Evolutionary conservation across 2,329 filamentous ascomycete genomes (phyloP).

Genomic region (Eurotiales sp.): DNA sequence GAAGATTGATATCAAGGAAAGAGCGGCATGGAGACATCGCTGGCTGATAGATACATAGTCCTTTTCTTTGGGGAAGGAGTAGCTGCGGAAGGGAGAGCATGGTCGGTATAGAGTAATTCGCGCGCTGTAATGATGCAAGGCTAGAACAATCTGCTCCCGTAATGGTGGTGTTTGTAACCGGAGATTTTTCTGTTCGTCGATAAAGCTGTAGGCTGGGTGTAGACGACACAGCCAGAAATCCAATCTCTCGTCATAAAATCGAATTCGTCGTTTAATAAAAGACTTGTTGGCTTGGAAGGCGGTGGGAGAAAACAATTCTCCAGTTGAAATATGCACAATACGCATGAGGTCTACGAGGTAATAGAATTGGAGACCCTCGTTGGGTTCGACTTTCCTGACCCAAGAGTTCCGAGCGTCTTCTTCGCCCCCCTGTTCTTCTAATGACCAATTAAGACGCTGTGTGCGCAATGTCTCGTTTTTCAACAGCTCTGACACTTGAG

Average conservation of each 20-base stretch:
- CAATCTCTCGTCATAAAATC: conserved; percentile 27
- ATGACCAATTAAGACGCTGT: conserved; percentile 23
- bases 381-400: conserved; percentile 24
- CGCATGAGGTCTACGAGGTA: conserved; percentile 33
- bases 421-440: conserved; percentile 24
- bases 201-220: conserved; percentile 32
- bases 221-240: conserved; percentile 35
- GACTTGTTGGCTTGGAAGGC: conserved; percentile 28
- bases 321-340: conserved; percentile 36
- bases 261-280: conserved; percentile 31
- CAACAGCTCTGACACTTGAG: conserved; percentile 16
- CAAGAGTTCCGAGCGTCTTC: conserved; percentile 16
- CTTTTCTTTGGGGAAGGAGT: neutral
- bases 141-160: conserved; percentile 34
- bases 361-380: conserved; percentile 35
- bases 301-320: conserved; percentile 38
- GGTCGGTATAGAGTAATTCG: conserved; percentile 40
- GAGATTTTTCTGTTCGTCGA: conserved; percentile 23
- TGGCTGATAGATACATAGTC: conserved; percentile 24
- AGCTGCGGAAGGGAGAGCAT: conserved; percentile 27
- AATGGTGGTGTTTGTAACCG: conserved; percentile 18
- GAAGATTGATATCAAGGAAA: conserved; percentile 34
- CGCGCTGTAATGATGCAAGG: conserved; percentile 40
- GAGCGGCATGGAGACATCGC: conserved; percentile 37
- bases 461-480: conserved; percentile 15